A percentile compares a stretch with the other conserved stretches of the same genome.
phyloP scores from a whole-genome alignment of 129 eudicot genomes.

The Artemisia tridentata region DNA sequence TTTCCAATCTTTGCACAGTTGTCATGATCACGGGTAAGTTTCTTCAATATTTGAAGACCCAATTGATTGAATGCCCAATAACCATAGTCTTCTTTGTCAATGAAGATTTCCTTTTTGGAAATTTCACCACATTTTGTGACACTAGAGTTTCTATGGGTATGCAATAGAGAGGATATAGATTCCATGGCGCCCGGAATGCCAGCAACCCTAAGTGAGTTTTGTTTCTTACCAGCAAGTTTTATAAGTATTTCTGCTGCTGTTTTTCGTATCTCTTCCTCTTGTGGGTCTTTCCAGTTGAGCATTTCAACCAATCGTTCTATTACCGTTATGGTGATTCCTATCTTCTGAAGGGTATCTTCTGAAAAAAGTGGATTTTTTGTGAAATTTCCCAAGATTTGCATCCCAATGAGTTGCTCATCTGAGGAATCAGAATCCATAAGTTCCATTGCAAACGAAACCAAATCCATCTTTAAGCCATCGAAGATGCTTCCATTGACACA shows the following conservation, averaged over 20 bases:
- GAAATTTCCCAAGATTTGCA: slow-evolving; percentile 49
- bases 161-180: slow-evolving; percentile 69
- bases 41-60: slow-evolving; percentile 80
- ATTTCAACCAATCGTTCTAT: slow-evolving; percentile 82
- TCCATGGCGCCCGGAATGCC: slow-evolving; percentile 91
- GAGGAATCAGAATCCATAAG: slow-evolving; percentile 69
- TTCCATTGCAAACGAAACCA: slow-evolving; percentile 87
- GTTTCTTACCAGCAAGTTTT: slow-evolving; percentile 63
- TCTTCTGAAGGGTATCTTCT: slow-evolving; percentile 77
- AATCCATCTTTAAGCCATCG: slow-evolving; percentile 92
- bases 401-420: slow-evolving; percentile 91
- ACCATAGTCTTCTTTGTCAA: slow-evolving; percentile 48
- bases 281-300: slow-evolving; percentile 88
- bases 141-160: slow-evolving; percentile 30
- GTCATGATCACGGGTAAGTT: slow-evolving; percentile 86
- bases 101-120: slow-evolving; percentile 38
- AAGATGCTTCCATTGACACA: slow-evolving; percentile 81
- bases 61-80: slow-evolving; percentile 72
- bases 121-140: slow-evolving; percentile 48
- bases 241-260: slow-evolving; percentile 74
- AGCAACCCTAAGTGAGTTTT: slow-evolving; percentile 81
- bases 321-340: slow-evolving; percentile 61
- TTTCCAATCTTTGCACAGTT: slow-evolving; percentile 88
- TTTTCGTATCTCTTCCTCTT: slow-evolving; percentile 76
- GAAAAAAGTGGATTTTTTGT: slow-evolving; percentile 48